phyloP scores from a whole-genome alignment of 257 asterid species.

The Mentha longifolia region DNA sequence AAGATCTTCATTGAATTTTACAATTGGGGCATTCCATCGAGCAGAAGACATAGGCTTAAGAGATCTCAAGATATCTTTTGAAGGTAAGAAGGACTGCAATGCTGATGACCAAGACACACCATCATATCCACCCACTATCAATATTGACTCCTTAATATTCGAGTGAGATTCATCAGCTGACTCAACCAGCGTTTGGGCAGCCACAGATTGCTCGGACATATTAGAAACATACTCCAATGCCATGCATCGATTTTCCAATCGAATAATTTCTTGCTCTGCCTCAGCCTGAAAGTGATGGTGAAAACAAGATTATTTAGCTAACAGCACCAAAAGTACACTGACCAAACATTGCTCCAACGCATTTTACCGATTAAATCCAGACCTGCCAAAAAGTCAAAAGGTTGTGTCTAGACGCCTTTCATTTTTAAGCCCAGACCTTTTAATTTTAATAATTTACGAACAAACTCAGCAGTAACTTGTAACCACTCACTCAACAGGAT shows the following conservation, averaged over 20 bases:
- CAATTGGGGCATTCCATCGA: conserved; percentile 70
- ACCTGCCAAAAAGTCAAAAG: background rate
- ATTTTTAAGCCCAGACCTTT: background rate
- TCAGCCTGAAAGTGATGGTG: conserved; percentile 51
- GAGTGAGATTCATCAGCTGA: conserved; percentile 45
- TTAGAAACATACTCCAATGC: conserved; percentile 51
- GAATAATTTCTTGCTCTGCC: conserved; percentile 63
- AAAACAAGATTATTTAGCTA: conserved; percentile 19
- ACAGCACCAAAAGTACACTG: too few relatives aligned
- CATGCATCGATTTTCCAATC: conserved; percentile 48
- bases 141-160: conserved; percentile 54
- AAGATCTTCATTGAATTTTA: conserved; percentile 59
- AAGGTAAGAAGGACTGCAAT: conserved; percentile 68
- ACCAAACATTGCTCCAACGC: background rate
- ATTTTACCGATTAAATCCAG: conserved; percentile 20
- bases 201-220: conserved; percentile 37
- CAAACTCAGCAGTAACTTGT: background rate
- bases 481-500: background rate
- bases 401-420: background rate
- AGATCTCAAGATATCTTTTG: conserved; percentile 57
- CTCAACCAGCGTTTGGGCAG: conserved; percentile 30
- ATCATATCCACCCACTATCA: conserved; percentile 80
- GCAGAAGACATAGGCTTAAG: conserved; percentile 66
- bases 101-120: conserved; percentile 72
- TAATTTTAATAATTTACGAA: background rate